Conservation (phyloP, 2,329 filamentous ascomycete genomes). For the Trichoderma sp. region DNA sequence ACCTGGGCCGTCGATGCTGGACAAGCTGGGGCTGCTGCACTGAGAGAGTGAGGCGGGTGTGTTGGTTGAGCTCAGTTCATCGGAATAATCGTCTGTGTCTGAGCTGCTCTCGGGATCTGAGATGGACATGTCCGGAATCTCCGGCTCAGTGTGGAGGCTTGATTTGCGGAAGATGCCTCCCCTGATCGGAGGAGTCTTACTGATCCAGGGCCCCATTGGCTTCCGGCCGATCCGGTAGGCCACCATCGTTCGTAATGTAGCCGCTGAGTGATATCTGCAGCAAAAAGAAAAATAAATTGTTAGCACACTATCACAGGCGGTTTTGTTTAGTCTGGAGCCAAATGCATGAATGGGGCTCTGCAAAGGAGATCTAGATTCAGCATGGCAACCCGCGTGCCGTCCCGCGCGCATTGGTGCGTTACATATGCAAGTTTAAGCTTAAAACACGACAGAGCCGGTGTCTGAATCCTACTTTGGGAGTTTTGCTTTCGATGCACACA, state of each 20-base stretch:
- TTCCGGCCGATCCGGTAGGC: constrained; percentile 61
- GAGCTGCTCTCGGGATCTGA: constrained; percentile 12
- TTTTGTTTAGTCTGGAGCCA: background rate
- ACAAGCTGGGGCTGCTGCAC: constrained; percentile 11
- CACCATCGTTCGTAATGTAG: constrained; percentile 58
- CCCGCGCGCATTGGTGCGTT: background rate
- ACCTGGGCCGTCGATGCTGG: background rate
- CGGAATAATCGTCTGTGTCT: constrained; percentile 15
- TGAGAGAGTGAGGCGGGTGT: constrained; percentile 1
- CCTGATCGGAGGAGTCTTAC: constrained; percentile 61
- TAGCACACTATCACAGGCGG: constrained; percentile 19
- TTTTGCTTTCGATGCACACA: background rate
- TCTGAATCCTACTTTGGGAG: background rate
- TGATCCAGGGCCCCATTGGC: constrained; percentile 55
- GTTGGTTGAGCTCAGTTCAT: constrained; percentile 5
- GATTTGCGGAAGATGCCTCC: constrained; percentile 39
- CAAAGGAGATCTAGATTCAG: constrained; percentile 2
- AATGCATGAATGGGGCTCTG: background rate
- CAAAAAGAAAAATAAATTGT: constrained; percentile 6
- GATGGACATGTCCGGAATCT: constrained; percentile 22
- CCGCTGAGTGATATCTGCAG: constrained; percentile 57
- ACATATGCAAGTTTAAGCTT: constrained; percentile 13
- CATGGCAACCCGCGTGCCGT: background rate
- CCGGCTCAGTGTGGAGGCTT: constrained; percentile 21
- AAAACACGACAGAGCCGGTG: constrained; percentile 13